Evolutionary conservation across 2,329 filamentous ascomycete species (phyloP).

Genomic region (Paecilomyces variotii): DNA sequence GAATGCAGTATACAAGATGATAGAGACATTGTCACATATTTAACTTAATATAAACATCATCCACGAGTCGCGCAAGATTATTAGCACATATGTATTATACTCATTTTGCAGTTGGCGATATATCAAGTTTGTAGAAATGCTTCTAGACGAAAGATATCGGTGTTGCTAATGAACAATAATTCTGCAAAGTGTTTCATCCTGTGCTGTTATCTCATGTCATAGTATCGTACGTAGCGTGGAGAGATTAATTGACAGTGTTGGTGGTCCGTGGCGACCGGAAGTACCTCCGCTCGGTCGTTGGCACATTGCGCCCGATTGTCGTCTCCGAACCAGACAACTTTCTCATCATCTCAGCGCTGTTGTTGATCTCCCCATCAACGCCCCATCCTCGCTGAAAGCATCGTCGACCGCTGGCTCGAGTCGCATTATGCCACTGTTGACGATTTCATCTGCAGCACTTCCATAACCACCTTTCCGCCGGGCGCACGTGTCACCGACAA

Average conservation of each 20-base stretch:
- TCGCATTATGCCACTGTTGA: constrained; percentile 19
- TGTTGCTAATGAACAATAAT: neutral
- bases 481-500: neutral
- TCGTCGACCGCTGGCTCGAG: constrained; percentile 4
- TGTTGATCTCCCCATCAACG: neutral
- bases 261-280: neutral
- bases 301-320: neutral
- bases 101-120: neutral
- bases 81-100: neutral
- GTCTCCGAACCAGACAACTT: neutral
- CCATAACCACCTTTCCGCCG: constrained; percentile 7
- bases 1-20: neutral
- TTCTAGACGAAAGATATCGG: neutral
- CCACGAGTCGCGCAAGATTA: neutral
- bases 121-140: neutral
- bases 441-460: constrained; percentile 6
- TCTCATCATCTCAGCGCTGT: neutral
- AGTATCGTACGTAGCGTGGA: no score
- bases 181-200: neutral
- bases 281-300: neutral
- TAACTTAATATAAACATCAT: neutral
- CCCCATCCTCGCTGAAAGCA: neutral
- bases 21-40: neutral
- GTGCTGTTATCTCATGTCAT: constrained; percentile 2
- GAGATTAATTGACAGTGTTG: neutral